A percentile compares a stretch with the other conserved stretches of the same genome.
Evolutionary conservation across 768 basidiomycete species (phyloP).

Genomic region (Saitozyma podzolica): DNA sequence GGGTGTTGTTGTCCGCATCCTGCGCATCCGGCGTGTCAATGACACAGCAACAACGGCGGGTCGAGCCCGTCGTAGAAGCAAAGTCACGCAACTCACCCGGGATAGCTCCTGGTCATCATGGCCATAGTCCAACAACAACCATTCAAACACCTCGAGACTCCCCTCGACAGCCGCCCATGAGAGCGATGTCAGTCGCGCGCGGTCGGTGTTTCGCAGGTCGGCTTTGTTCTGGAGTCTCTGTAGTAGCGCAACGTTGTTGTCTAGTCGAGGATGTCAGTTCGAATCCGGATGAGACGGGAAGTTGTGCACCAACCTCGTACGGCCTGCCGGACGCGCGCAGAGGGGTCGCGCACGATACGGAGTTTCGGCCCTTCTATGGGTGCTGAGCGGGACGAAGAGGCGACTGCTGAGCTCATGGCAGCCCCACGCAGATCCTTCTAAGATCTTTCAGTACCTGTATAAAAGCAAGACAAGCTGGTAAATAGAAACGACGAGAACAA

Average conservation of each 20-base stretch:
- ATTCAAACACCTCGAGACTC: slow-evolving; percentile 91
- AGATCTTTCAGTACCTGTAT: background rate
- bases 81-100: slow-evolving; percentile 61
- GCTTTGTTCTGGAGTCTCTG: slow-evolving; percentile 71
- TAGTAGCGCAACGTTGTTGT: slow-evolving; percentile 92
- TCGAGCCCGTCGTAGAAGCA: slow-evolving; percentile 1
- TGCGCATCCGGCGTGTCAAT: slow-evolving; percentile 42
- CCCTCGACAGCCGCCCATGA: slow-evolving; percentile 89
- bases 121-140: slow-evolving; percentile 69
- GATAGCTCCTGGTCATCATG: slow-evolving; percentile 93
- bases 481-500: background rate
- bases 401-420: slow-evolving; percentile 4
- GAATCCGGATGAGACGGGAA: background rate
- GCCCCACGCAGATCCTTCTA: too few species aligned
- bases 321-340: slow-evolving; percentile 43
- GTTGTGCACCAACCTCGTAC: slow-evolving; percentile 41
- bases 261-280: slow-evolving; percentile 55
- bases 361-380: slow-evolving; percentile 16
- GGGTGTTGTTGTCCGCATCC: slow-evolving; percentile 91
- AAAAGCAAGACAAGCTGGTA: background rate
- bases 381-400: slow-evolving; percentile 9
- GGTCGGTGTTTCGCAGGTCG: slow-evolving; percentile 89
- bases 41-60: background rate
- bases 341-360: slow-evolving; percentile 31
- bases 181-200: slow-evolving; percentile 77